A percentile compares a stretch with the other conserved stretches of the same genome.
Evolutionary conservation across 1,139 yeast species (phyloP).

Genomic region (Magnusiomyces tetraspermus): DNA sequence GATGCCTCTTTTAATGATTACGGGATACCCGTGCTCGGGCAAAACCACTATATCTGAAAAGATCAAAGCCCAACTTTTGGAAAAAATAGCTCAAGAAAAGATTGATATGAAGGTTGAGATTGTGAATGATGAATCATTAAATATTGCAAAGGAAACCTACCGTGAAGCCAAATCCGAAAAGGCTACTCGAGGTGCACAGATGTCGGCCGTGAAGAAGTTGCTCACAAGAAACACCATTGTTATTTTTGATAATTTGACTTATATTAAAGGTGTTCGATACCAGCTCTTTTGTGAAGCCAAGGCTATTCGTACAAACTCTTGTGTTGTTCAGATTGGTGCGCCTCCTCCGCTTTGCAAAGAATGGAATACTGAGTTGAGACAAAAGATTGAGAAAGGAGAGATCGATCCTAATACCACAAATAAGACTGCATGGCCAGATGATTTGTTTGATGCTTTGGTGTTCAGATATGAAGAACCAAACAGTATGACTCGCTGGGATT

Average conservation of each 20-base stretch:
- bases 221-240: constrained; percentile 62
- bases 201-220: constrained; percentile 81
- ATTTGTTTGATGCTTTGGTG: constrained; percentile 55
- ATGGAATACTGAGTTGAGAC: constrained; percentile 42
- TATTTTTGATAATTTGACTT: constrained; percentile 74
- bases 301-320: constrained; percentile 69
- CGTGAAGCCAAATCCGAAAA: constrained; percentile 65
- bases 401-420: constrained; percentile 9
- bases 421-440: constrained; percentile 54
- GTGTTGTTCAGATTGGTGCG: constrained; percentile 70
- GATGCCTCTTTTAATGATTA: constrained; percentile 82
- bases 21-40: constrained; percentile 83
- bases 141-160: constrained; percentile 61
- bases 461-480: constrained; percentile 95
- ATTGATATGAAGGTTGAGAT: constrained; percentile 51
- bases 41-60: constrained; percentile 65
- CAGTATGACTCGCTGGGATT: constrained; percentile 81
- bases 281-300: constrained; percentile 92
- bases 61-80: constrained; percentile 41
- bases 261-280: constrained; percentile 91
- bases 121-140: constrained; percentile 70
- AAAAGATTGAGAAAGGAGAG: constrained; percentile 13
- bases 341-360: constrained; percentile 51
- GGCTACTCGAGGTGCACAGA: constrained; percentile 71
- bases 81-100: constrained; percentile 44